Evolutionary conservation across 164 flowering plant genomes (phyloP).

Genomic region (Litsea cubeba): DNA sequence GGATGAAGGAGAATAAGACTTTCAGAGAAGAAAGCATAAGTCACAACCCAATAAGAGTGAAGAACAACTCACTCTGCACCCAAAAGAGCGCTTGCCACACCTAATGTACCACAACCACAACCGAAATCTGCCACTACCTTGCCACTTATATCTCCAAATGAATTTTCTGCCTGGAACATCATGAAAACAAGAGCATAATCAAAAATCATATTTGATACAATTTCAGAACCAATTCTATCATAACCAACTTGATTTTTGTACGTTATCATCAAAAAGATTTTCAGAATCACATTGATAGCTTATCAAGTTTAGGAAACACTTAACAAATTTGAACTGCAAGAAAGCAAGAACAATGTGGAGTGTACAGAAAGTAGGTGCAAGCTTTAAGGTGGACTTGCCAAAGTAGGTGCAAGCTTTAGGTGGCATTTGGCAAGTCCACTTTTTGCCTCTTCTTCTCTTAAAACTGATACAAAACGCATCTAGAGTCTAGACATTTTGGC

Average conservation of each 20-base stretch:
- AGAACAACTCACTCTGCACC: slow-evolving; percentile 69
- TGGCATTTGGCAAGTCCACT: no score
- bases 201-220: neutral
- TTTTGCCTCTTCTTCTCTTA: no score
- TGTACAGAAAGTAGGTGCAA: no score
- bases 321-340: no score
- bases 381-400: no score
- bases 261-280: no score
- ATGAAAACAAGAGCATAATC: neutral
- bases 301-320: no score
- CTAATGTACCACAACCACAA: slow-evolving; percentile 96
- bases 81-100: slow-evolving; percentile 79
- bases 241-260: neutral
- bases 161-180: slow-evolving; percentile 70
- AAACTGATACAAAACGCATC: no score
- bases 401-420: no score
- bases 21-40: neutral
- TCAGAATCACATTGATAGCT: no score
- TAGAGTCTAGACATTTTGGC: no score
- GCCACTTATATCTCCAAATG: slow-evolving; percentile 71
- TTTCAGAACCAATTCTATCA: neutral
- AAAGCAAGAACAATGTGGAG: no score
- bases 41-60: neutral
- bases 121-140: slow-evolving; percentile 97
- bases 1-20: neutral